Conservation (phyloP, 2,329 filamentous ascomycete genomes). For the Aspergillus sp. region DNA sequence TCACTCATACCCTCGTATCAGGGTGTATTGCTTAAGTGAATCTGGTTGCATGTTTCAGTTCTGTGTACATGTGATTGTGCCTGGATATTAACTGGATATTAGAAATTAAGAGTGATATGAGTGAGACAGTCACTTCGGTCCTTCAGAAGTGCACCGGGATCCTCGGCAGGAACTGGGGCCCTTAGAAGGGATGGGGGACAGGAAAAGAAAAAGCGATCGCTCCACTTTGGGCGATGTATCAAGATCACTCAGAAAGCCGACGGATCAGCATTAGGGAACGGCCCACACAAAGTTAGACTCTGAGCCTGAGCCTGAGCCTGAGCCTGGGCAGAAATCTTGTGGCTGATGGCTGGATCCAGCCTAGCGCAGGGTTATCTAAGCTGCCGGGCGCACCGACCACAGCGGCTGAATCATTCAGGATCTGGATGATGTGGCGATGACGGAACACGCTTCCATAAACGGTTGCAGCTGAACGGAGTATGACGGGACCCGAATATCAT, state of each 20-base stretch:
- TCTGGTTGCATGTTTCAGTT: not conserved
- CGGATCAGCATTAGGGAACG: slow-evolving; percentile 25
- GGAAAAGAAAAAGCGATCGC: not conserved
- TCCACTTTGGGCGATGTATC: slow-evolving; percentile 6
- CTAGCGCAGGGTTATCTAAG: slow-evolving; percentile 14
- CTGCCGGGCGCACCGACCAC: slow-evolving; percentile 6
- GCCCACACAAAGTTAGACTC: slow-evolving; percentile 14
- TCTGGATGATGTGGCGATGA: slow-evolving; percentile 16
- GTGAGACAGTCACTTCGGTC: not conserved
- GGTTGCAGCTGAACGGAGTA: too few species aligned
- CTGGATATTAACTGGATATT: not conserved
- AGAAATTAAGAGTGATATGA: not conserved
- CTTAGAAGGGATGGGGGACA: not conserved
- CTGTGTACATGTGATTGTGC: too few species aligned
- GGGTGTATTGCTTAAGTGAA: not conserved
- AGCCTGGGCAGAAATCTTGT: slow-evolving; percentile 17
- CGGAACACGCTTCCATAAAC: slow-evolving; percentile 12
- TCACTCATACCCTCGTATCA: not conserved
- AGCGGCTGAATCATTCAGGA: not conserved
- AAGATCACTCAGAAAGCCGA: slow-evolving; percentile 27
- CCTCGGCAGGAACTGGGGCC: not conserved
- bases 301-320: not conserved
- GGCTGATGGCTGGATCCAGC: slow-evolving; percentile 14
- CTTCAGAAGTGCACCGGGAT: not conserved
- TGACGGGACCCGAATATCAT: too few species aligned